Percentiles rank a stretch among this genome's conserved stretches.
These are phyloP conservation scores for Carex cristatella DNA, from an alignment of 176 grass and related monocot genomes.

Conservation along the genomic window DNA sequence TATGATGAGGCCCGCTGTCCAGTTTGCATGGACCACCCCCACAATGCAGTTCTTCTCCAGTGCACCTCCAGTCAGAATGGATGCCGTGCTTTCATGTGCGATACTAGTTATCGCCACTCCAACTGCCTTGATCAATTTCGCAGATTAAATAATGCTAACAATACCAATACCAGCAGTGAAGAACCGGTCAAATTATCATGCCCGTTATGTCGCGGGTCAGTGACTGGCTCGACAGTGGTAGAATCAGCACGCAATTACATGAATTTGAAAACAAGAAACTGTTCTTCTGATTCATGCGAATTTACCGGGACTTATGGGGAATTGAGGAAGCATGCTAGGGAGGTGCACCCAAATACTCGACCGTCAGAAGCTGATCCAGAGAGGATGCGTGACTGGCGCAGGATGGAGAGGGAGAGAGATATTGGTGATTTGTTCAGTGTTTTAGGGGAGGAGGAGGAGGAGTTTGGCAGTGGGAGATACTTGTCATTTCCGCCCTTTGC, in stretches of 20 bases:
- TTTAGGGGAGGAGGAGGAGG: background rate
- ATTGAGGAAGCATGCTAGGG: slow-evolving; percentile 33
- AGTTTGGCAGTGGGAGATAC: slow-evolving; percentile 9
- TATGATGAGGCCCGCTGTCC: slow-evolving; percentile 24
- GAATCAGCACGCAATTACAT: slow-evolving; percentile 34
- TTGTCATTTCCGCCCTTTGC: slow-evolving; percentile 14
- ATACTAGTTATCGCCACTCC: slow-evolving; percentile 32
- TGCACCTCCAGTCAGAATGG: slow-evolving; percentile 20
- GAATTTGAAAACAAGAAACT: slow-evolving; percentile 35
- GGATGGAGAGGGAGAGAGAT: slow-evolving; percentile 32
- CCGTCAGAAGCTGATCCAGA: slow-evolving; percentile 35
- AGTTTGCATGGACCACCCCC: slow-evolving; percentile 32
- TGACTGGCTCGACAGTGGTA: slow-evolving; percentile 25
- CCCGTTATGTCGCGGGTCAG: slow-evolving; percentile 35
- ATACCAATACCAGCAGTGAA: background rate
- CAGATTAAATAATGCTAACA: background rate
- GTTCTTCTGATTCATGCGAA: slow-evolving; percentile 28
- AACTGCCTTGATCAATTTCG: slow-evolving; percentile 31
- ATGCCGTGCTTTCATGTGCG: slow-evolving; percentile 24
- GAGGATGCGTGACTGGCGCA: slow-evolving; percentile 25
- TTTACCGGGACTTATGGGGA: slow-evolving; percentile 37
- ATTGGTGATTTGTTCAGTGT: slow-evolving; percentile 32
- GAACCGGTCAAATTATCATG: slow-evolving; percentile 23
- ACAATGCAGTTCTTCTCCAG: slow-evolving; percentile 28
- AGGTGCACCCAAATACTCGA: slow-evolving; percentile 28